A percentile compares a stretch with the other conserved stretches of the same genome.
These are phyloP conservation scores for Malus hybrid DNA, from an alignment of 331 rosid species.

Conservation along the genomic window DNA sequence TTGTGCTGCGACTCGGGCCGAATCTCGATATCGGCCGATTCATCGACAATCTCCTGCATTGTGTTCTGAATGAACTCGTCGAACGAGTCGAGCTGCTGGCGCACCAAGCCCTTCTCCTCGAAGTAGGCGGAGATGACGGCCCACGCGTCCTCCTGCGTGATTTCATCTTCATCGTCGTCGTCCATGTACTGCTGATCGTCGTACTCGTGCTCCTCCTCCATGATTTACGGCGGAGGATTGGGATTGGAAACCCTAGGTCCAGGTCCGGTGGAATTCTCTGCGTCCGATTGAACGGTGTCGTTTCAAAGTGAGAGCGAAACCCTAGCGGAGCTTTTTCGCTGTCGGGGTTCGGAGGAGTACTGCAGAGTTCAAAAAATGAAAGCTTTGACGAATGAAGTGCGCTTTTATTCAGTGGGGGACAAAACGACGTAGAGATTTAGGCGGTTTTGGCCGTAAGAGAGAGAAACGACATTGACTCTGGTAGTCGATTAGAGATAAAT, in stretches of 20 bases:
- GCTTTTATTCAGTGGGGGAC: too few relatives aligned
- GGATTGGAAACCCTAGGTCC: neutral
- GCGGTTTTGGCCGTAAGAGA: too few relatives aligned
- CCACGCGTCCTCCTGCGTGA: slow-evolving; percentile 97
- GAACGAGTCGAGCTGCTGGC: slow-evolving; percentile 93
- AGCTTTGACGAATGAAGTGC: neutral
- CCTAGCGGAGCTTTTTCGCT: slow-evolving; percentile 15
- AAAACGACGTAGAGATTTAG: too few relatives aligned
- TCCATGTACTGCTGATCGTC: slow-evolving; percentile 48
- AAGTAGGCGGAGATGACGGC: slow-evolving; percentile 95
- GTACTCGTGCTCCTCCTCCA: slow-evolving; percentile 80
- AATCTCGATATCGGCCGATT: slow-evolving; percentile 92
- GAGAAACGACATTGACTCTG: too few relatives aligned
- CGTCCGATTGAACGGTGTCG: neutral
- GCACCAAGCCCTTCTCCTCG: slow-evolving; percentile 89
- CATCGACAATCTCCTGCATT: slow-evolving; percentile 96
- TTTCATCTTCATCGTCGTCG: slow-evolving; percentile 69
- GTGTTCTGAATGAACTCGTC: slow-evolving; percentile 97
- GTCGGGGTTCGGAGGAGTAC: neutral
- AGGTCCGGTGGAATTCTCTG: neutral
- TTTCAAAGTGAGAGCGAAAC: slow-evolving; percentile 3
- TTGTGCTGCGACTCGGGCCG: slow-evolving; percentile 97
- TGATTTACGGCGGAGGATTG: neutral
- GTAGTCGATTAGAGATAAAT: too few relatives aligned
- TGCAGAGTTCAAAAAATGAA: neutral